Evolutionary conservation across 2,329 filamentous ascomycete species (phyloP), one percentile per base, ranked within the genome.

Genomic region (Ophiocordyceps robertsii): DNA sequence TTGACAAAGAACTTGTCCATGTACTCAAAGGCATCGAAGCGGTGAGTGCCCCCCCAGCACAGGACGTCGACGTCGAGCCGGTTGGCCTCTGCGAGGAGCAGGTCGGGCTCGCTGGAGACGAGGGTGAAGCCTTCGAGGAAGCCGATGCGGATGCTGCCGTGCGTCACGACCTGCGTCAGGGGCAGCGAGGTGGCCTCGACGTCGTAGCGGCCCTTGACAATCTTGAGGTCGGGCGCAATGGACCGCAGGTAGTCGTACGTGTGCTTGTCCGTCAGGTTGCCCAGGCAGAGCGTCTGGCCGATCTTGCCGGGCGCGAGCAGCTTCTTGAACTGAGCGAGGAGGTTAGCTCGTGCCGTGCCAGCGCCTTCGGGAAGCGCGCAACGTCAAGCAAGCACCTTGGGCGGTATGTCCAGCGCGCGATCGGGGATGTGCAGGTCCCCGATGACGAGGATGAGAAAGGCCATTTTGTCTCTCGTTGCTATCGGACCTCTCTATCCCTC

Each of bases 341-440:
- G 16, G 29, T 31, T 8, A 33, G 30, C 29, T 4, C 4, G n/a
- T 10, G 11, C 11, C 19, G 19, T 19, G 19, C 19, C 19, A 19
- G 11, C 27, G 16, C 2, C 30, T 6, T n/a, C 39, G 19, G 9
- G 17, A 12, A 10, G 13, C 38, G 30, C 33, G 42, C 32, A 31
- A 39, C 17, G 24, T 27, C 24, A 27, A 27, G 24, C 24, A 33
- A 50, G 51, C 71, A 88, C 87, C 80, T 94, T 94, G 62, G 82
- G 73, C 46, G 88, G 88, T 56, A 95, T 89, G 63, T 94, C 88
- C 50, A 92, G 80, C 54, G 87, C 88, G 61, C 88, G 75, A 65
- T 95, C 88, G 55, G 88, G 88, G 65, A 95, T 94, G 69, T 94
- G 88, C 43, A 95, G 77, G 68, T 95, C 88, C 62, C 87, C 87